Conservation (phyloP, 1,284 basidiomycete species). For the Calocybe gambosa region DNA sequence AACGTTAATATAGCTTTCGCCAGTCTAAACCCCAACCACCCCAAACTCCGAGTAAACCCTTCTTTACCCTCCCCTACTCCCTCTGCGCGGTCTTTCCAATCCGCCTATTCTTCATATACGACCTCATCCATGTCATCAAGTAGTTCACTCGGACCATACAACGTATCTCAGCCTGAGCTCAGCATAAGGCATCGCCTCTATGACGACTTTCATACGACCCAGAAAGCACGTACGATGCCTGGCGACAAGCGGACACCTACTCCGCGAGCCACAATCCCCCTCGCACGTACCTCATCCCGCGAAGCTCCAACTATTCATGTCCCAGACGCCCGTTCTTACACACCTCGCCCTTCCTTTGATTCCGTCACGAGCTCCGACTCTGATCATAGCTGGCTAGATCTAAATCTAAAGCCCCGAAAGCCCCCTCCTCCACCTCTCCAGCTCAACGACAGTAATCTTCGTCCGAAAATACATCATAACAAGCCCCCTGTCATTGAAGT, state of each 20-base stretch:
- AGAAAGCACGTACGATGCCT: constrained; percentile 1
- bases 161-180: neutral
- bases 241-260: neutral
- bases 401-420: constrained; percentile 6
- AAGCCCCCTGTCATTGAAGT: constrained; percentile 10
- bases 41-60: neutral
- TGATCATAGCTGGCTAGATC: neutral
- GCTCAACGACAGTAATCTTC: constrained; percentile 10
- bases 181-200: neutral
- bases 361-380: constrained; percentile 3
- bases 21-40: constrained; percentile 5
- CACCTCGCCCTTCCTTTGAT: constrained; percentile 6
- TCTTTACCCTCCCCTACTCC: neutral
- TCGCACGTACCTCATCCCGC: neutral
- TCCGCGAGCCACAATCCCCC: neutral
- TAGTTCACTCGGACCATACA: constrained; percentile 4
- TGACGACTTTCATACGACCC: neutral
- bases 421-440: constrained; percentile 10
- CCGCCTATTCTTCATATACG: neutral
- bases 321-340: neutral
- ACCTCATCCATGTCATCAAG: constrained; percentile 2
- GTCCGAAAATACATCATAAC: neutral
- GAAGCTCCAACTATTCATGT: neutral
- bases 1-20: constrained; percentile 7
- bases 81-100: constrained; percentile 2